These are phyloP conservation scores for Carex cristatella DNA, from an alignment of 176 grass and related monocot species.

Conservation along the genomic window DNA sequence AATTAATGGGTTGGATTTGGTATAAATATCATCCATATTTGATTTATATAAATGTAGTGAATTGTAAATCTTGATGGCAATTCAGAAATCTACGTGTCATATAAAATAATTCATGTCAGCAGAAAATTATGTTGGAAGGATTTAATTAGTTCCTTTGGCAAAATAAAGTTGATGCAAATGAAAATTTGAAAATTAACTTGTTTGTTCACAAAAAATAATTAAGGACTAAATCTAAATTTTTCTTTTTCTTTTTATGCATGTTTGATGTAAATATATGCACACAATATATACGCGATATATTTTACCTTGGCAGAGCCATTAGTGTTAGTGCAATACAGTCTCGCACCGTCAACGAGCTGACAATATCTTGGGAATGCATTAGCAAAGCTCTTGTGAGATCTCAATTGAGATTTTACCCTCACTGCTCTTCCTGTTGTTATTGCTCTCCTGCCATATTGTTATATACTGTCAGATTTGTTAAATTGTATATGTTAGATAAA, in stretches of 20 bases:
- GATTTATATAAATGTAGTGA: background rate
- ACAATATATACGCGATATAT: background rate
- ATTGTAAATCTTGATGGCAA: background rate
- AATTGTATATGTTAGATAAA: background rate
- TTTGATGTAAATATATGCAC: background rate
- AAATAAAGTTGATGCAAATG: background rate
- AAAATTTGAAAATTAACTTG: background rate
- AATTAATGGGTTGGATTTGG: background rate
- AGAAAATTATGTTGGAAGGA: background rate
- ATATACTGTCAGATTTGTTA: background rate
- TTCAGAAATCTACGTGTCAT: background rate
- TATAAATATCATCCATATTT: background rate
- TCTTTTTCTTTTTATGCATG: background rate
- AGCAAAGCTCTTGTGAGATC: slow-evolving; percentile 84
- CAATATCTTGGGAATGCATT: slow-evolving; percentile 60
- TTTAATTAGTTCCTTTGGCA: background rate
- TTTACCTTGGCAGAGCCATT: slow-evolving; percentile 59
- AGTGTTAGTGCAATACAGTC: slow-evolving; percentile 73
- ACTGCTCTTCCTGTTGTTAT: slow-evolving; percentile 82
- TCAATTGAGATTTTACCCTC: slow-evolving; percentile 79
- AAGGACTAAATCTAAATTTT: too few relatives aligned
- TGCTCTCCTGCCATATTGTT: slow-evolving; percentile 59
- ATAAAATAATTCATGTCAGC: background rate
- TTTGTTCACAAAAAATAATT: too few relatives aligned
- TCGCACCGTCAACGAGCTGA: slow-evolving; percentile 58